phyloP scores from a whole-genome alignment of 2,329 filamentous ascomycete genomes.

The Trichoderma sp. region DNA sequence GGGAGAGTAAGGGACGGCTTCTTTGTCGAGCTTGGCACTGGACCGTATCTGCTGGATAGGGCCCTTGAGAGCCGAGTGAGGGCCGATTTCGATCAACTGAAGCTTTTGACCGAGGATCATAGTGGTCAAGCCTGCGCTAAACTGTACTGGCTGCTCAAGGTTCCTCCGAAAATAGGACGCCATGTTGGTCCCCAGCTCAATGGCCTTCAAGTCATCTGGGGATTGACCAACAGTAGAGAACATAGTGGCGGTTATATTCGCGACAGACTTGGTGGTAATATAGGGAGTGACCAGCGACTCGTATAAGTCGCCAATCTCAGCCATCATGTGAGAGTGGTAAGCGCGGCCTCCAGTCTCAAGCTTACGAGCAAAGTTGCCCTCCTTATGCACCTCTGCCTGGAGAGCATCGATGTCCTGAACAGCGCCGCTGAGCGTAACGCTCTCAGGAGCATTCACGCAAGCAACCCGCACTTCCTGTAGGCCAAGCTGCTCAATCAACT shows the following conservation, averaged over 20 bases:
- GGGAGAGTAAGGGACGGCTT: slow-evolving; percentile 37
- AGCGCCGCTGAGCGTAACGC: slow-evolving; percentile 35
- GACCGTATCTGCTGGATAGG: slow-evolving; percentile 52
- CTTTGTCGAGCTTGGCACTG: slow-evolving; percentile 41
- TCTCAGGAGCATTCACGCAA: slow-evolving; percentile 34
- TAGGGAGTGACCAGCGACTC: slow-evolving; percentile 21
- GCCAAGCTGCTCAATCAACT: background rate
- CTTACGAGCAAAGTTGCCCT: slow-evolving; percentile 29
- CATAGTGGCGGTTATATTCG: slow-evolving; percentile 3
- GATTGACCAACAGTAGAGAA: slow-evolving; percentile 27
- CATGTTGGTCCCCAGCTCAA: slow-evolving; percentile 23
- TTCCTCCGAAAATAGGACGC: slow-evolving; percentile 44
- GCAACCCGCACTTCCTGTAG: slow-evolving; percentile 33
- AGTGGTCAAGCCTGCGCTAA: slow-evolving; percentile 31
- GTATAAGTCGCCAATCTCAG: slow-evolving; percentile 14
- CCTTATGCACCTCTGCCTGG: slow-evolving; percentile 13
- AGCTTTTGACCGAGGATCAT: slow-evolving; percentile 28
- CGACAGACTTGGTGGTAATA: background rate
- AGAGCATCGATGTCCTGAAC: slow-evolving; percentile 29
- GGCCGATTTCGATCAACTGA: slow-evolving; percentile 48
- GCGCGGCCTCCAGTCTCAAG: slow-evolving; percentile 32
- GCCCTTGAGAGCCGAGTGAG: slow-evolving; percentile 51
- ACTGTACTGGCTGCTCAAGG: slow-evolving; percentile 42
- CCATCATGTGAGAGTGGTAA: slow-evolving; percentile 34
- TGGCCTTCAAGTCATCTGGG: background rate